Evolutionary conservation across 768 basidiomycete species (phyloP).

Genomic region (Tulasnella sp.): DNA sequence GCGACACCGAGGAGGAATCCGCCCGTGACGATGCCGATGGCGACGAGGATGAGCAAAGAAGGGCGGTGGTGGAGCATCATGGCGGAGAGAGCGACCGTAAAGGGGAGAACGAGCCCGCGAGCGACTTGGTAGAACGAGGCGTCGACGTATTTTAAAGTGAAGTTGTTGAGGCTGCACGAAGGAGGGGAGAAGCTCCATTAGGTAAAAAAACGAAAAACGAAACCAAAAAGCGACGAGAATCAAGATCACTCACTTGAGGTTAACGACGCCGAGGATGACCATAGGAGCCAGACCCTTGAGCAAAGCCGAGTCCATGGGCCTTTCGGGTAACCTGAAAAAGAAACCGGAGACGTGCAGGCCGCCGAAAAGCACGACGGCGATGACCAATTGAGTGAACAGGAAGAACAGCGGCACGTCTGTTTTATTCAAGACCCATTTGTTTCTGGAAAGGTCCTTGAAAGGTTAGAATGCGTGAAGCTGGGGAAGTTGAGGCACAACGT

Average conservation of each 20-base stretch:
- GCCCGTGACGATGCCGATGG: slow-evolving; percentile 70
- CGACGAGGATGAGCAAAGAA: slow-evolving; percentile 56
- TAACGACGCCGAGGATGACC: slow-evolving; percentile 66
- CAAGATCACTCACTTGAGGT: slow-evolving; percentile 49
- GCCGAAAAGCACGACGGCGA: slow-evolving; percentile 67
- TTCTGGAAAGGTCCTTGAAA: slow-evolving; percentile 34
- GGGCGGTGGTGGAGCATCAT: slow-evolving; percentile 65
- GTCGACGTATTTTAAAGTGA: slow-evolving; percentile 85
- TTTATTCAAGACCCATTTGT: slow-evolving; percentile 81
- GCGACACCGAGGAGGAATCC: slow-evolving; percentile 91
- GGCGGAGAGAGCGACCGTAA: slow-evolving; percentile 84
- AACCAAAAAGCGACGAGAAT: neutral
- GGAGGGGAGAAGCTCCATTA: neutral
- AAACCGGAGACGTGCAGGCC: slow-evolving; percentile 49
- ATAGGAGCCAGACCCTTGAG: slow-evolving; percentile 67
- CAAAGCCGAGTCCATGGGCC: slow-evolving; percentile 35
- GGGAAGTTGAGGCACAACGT: slow-evolving; percentile 13
- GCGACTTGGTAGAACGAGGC: slow-evolving; percentile 95
- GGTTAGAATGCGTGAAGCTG: neutral
- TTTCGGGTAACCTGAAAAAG: slow-evolving; percentile 31
- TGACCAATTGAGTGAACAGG: slow-evolving; percentile 65
- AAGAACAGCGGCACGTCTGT: slow-evolving; percentile 77
- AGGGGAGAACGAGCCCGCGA: slow-evolving; percentile 83
- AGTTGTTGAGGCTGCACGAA: slow-evolving; percentile 64
- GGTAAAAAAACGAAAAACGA: slow-evolving; percentile 9